Evolutionary conservation across 2,329 filamentous ascomycete genomes (phyloP), one percentile per base, ranked within the genome.

Genomic region (Bipolaris bicolor): DNA sequence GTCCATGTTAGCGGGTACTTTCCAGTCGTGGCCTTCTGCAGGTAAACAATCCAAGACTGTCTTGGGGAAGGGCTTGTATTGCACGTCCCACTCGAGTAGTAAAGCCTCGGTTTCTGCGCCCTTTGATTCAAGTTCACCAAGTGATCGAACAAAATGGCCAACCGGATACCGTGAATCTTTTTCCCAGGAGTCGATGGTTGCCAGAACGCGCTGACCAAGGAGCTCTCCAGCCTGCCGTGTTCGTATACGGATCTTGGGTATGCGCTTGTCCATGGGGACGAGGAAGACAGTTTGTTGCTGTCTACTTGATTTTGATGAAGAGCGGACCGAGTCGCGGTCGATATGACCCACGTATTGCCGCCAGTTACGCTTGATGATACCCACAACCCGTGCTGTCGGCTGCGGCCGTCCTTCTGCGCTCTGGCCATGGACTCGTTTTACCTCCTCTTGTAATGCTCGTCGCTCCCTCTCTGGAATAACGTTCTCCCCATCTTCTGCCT

Each of bases 81-180:
- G 95, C 2, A 99, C 95, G 72, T 99, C 95, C 79, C 93, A 97
- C 75, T 99, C 95, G 26, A 99, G 83, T 10, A 99, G 82, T 43
- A 99, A 80, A 18, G 95, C 95, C 76, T 99, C 95, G 0, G 95
- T 99, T 79, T 98, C 95, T 7, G 95, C 95, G n/a, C 90, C 92
- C 77, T 99, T 98, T 5, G 91, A 96, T 78, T 99, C 95, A 45
- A 99, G 80, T 75, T 97, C 93, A 63, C 95, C 95, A 7, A 99
- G 80, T 22, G 92, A 95, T 58, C 95, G 90, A 47, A 99, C 90
- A 69, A 98, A 96, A 75, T 99, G 95, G 10, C 95, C 95, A 16
- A 91, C 86, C 1, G 95, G 95, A 72, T 98, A 95, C 57, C 95
- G 86, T 3, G 93, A 96, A 73, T 97, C 92, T 61, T 92, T 85